These are phyloP conservation scores for Arachnopeziza araneosa DNA, from an alignment of 2,329 filamentous ascomycete genomes.

Conservation along the genomic window DNA sequence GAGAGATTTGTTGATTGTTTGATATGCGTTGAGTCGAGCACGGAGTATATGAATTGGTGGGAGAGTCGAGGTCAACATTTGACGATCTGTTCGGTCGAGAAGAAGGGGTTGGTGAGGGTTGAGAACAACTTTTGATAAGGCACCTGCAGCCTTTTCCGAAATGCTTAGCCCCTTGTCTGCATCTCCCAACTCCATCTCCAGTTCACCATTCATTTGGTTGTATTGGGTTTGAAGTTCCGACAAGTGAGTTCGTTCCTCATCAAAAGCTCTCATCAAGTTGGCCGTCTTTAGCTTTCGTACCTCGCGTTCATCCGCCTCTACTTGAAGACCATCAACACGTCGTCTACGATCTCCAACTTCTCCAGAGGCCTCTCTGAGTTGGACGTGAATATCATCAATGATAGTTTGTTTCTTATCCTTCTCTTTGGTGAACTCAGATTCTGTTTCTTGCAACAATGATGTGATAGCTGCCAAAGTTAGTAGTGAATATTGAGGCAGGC, in stretches of 20 bases:
- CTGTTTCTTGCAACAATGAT: slow-evolving; percentile 72
- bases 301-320: slow-evolving; percentile 58
- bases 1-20: slow-evolving; percentile 61
- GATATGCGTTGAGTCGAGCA: slow-evolving; percentile 65
- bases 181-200: slow-evolving; percentile 40
- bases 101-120: slow-evolving; percentile 36
- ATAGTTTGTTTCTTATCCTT: slow-evolving; percentile 77
- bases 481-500: slow-evolving; percentile 2
- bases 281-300: slow-evolving; percentile 62
- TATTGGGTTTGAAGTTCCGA: slow-evolving; percentile 42
- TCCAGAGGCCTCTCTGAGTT: slow-evolving; percentile 73
- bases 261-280: slow-evolving; percentile 70
- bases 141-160: slow-evolving; percentile 20
- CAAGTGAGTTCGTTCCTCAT: slow-evolving; percentile 59
- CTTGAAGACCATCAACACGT: slow-evolving; percentile 64
- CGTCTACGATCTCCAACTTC: slow-evolving; percentile 73
- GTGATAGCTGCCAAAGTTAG: slow-evolving; percentile 62
- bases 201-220: slow-evolving; percentile 46
- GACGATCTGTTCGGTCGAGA: slow-evolving; percentile 36
- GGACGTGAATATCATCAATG: slow-evolving; percentile 75
- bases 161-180: slow-evolving; percentile 28
- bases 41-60: slow-evolving; percentile 57
- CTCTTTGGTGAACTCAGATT: slow-evolving; percentile 72
- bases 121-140: slow-evolving; percentile 24
- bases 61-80: slow-evolving; percentile 37